Conservation (phyloP, 2,329 filamentous ascomycete genomes). For the Verticillium isaacii region DNA sequence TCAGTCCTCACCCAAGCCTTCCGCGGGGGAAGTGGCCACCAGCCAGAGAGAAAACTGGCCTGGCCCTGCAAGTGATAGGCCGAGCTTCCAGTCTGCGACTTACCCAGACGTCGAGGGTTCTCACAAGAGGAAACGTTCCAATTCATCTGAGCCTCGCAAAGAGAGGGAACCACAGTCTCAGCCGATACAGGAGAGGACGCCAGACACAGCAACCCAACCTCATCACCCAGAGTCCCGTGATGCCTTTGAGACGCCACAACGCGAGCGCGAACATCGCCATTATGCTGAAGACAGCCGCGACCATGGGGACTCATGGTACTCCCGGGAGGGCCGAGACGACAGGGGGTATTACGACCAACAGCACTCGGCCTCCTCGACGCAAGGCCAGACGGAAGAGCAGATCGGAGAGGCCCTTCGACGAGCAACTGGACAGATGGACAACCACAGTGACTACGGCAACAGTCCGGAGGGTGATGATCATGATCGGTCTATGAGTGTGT, state of each 20-base stretch:
- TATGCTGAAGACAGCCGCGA: constrained; percentile 41
- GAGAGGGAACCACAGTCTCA: constrained; percentile 19
- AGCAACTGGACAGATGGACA: constrained; percentile 38
- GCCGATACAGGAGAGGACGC: constrained; percentile 25
- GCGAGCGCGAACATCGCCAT: constrained; percentile 43
- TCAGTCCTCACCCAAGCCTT: constrained; percentile 11
- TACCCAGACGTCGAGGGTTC: constrained; percentile 42
- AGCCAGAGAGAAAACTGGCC: constrained; percentile 37
- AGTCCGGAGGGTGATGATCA: constrained; percentile 50
- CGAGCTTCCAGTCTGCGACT: constrained; percentile 31
- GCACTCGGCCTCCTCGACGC: constrained; percentile 37
- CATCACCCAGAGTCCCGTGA: constrained; percentile 34
- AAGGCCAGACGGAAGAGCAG: constrained; percentile 46
- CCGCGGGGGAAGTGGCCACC: constrained; percentile 19
- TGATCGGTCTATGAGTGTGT: constrained; percentile 27
- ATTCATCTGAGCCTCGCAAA: constrained; percentile 48
- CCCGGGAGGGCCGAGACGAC: constrained; percentile 41
- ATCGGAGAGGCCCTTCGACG: constrained; percentile 36
- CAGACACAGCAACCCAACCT: constrained; percentile 24
- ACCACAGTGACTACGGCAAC: constrained; percentile 42
- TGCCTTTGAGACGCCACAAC: constrained; percentile 34
- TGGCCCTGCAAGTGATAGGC: constrained; percentile 33
- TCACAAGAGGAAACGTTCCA: constrained; percentile 67
- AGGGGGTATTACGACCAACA: constrained; percentile 40
- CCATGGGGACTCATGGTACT: constrained; percentile 43